phyloP scores from a whole-genome alignment of 2,329 filamentous ascomycete genomes.

The Aureobasidium sp. region DNA sequence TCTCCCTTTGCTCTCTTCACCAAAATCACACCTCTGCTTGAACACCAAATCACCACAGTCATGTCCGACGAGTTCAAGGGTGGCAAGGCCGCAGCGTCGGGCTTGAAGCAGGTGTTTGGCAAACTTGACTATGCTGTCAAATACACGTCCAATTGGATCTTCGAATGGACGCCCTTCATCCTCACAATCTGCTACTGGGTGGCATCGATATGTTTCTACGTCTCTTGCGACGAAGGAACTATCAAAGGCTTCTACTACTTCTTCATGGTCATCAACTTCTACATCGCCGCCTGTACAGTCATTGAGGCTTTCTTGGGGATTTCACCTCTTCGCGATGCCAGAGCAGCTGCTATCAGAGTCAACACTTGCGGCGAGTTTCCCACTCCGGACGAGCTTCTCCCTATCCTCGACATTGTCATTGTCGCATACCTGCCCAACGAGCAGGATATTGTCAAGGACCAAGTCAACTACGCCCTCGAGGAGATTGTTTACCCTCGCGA shows the following conservation, averaged over 20 bases:
- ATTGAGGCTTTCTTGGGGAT: constrained; percentile 25
- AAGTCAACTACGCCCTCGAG: constrained; percentile 38
- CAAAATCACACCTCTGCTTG: neutral
- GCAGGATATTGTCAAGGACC: constrained; percentile 41
- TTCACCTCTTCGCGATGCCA: constrained; percentile 23
- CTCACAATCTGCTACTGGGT: constrained; percentile 24
- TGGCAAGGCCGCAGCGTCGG: neutral
- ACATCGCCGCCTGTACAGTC: constrained; percentile 22
- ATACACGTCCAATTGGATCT: constrained; percentile 22
- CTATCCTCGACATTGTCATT: constrained; percentile 39
- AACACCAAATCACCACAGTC: neutral
- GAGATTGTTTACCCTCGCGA: constrained; percentile 39
- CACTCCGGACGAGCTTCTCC: constrained; percentile 24
- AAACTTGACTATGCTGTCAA: neutral
- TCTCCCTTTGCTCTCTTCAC: neutral
- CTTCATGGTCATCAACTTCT: constrained; percentile 26
- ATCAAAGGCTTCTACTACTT: constrained; percentile 27
- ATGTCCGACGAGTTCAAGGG: constrained; percentile 8
- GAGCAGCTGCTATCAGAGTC: constrained; percentile 22
- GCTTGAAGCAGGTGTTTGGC: neutral
- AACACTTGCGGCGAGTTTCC: constrained; percentile 19
- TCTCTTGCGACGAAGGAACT: constrained; percentile 20
- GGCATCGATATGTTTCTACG: constrained; percentile 23
- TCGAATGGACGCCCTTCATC: constrained; percentile 24
- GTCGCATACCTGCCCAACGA: constrained; percentile 44